Evolutionary conservation across 2,329 filamentous ascomycete genomes (phyloP).

Genomic region (Penicillium hesseltinei): DNA sequence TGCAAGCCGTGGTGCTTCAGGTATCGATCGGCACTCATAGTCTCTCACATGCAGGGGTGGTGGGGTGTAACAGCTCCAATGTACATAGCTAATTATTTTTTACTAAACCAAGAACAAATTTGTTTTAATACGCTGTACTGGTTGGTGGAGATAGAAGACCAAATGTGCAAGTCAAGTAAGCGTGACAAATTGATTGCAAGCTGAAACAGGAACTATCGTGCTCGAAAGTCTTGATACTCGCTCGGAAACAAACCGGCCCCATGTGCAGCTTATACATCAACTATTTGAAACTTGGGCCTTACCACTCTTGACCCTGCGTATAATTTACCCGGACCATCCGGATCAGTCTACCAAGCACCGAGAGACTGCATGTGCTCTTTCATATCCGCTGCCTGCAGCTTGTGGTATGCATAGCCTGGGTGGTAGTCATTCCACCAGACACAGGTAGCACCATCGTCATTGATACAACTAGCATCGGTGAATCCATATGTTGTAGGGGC

Average conservation of each 20-base stretch:
- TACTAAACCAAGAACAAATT: too few species aligned
- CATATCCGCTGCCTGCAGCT: conserved; percentile 33
- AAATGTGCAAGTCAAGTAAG: background rate
- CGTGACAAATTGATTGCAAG: conserved; percentile 3
- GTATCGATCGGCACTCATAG: conserved; percentile 16
- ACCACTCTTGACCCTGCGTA: background rate
- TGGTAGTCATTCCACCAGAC: conserved; percentile 38
- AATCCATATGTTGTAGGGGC: conserved; percentile 28
- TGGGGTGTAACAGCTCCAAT: background rate
- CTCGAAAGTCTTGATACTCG: background rate
- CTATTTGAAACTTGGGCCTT: background rate
- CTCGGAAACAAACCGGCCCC: background rate
- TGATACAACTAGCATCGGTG: conserved; percentile 29
- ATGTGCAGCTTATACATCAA: background rate
- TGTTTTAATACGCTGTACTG: background rate
- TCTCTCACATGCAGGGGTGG: background rate
- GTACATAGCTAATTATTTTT: background rate
- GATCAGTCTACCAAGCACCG: conserved; percentile 25
- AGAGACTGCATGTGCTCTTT: conserved; percentile 21
- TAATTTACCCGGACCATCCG: background rate
- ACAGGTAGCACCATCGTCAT: conserved; percentile 29
- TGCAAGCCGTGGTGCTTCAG: conserved; percentile 15
- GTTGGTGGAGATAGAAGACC: background rate
- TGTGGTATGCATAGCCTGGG: conserved; percentile 31
- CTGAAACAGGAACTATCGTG: conserved; percentile 6